A percentile compares a stretch with the other conserved stretches of the same genome.
These are phyloP conservation scores for Castanea sativa DNA, from an alignment of 306 rosid species.

Conservation along the genomic window DNA sequence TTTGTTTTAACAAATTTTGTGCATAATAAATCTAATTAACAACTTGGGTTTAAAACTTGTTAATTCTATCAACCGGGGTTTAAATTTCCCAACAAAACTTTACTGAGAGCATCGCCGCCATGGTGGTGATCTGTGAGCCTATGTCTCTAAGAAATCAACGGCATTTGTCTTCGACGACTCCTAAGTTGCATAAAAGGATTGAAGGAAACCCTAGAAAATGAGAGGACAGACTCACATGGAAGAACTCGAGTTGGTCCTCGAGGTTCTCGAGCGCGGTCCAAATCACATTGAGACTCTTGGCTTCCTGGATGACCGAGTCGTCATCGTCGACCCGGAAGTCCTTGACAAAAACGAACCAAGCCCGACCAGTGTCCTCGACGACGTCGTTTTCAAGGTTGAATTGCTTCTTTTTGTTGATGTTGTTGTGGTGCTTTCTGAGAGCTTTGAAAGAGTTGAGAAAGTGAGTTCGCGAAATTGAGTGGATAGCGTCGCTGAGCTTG, in stretches of 20 bases:
- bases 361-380: constrained; percentile 15
- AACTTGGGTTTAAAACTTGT: too few species aligned
- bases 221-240: constrained; percentile 52
- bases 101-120: too few species aligned
- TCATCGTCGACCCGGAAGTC: constrained; percentile 43
- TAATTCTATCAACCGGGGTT: too few species aligned
- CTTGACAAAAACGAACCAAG: constrained; percentile 62
- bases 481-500: constrained; percentile 95
- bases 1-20: too few species aligned
- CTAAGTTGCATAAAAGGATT: too few species aligned
- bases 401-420: constrained; percentile 21
- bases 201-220: background rate
- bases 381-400: background rate
- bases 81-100: too few species aligned
- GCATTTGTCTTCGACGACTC: too few species aligned
- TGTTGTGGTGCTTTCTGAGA: constrained; percentile 25
- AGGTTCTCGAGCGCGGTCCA: constrained; percentile 60
- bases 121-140: too few species aligned
- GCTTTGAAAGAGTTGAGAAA: constrained; percentile 66
- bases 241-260: constrained; percentile 80
- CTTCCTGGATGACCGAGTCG: constrained; percentile 57
- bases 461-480: constrained; percentile 76
- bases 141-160: too few species aligned
- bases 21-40: too few species aligned
- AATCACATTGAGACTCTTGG: constrained; percentile 79